Evolutionary conservation across 1,139 yeast genomes (phyloP), one percentile per base, ranked within the genome.

Genomic region (Protomyces lactucae-debilis): DNA sequence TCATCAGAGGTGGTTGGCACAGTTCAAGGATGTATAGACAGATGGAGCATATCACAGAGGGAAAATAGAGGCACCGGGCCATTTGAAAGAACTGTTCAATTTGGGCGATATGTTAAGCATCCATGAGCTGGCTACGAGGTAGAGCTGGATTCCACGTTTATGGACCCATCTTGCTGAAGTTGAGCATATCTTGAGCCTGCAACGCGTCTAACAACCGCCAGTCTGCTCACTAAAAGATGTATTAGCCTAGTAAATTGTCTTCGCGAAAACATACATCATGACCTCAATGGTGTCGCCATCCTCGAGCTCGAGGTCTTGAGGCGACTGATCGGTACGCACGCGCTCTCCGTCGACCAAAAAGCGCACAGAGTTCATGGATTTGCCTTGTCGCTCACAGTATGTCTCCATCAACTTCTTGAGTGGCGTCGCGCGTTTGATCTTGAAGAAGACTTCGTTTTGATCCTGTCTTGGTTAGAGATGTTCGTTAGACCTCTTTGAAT

Each of bases 271-370:
- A 16, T 52, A 59, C 63, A 95, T 87, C 76, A 92, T 97, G n/a
- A 97, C 99, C 77, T 95, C 99, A 71, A 95, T 92, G 70, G 88
- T 88, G 75, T 95, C 99, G 71, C 93, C 93, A 75, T 93, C 97
- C 75, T 88, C 95, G 82, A 92, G 85, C 66, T 90, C 98, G 71
- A 93, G 78, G 69, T 85, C 88, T 57, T 87, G 96, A 9, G 99
- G 98, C 1, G 99, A 93, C 72, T 89, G 91, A 67, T 86, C 91
- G 16, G 93, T 88, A 67, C 83, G 82, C 68, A 95, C 86, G 73
- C 99, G 85, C 71, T 90, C 87, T 68, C 99, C 99, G 72, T 95
- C 99, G 73, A 87, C 87, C 73, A 93, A 80, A 76, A 95, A 95
- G 75, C 98, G 84, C 74, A 95, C 80, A 55, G 93, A 85, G 72